These are phyloP conservation scores for Atalantia buxifolia DNA, from an alignment of 345 rosid species.

Conservation along the genomic window DNA sequence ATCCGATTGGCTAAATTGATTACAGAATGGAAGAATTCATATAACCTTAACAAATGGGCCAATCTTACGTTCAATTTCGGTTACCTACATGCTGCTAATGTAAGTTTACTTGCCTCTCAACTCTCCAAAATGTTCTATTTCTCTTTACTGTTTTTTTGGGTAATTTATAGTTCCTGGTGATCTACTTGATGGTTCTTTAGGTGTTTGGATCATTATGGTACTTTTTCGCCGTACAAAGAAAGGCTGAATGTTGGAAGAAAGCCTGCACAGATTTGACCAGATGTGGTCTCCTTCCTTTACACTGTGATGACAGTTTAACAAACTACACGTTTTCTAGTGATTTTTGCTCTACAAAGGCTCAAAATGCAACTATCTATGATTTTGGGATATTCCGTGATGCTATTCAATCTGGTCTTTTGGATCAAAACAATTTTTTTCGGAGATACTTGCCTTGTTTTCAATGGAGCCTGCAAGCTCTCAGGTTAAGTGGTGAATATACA, in stretches of 20 bases:
- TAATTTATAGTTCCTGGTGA: too few relatives aligned
- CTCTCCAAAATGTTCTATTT: too few relatives aligned
- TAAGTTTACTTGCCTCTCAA: slow-evolving; percentile 8
- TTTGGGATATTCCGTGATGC: background rate
- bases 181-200: background rate
- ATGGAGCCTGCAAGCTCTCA: background rate
- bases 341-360: background rate
- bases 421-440: too few relatives aligned
- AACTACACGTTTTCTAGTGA: background rate
- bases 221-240: background rate
- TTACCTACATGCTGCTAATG: slow-evolving; percentile 35
- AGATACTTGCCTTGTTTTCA: background rate
- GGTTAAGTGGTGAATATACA: background rate
- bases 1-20: slow-evolving; percentile 25
- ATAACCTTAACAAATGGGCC: slow-evolving; percentile 35
- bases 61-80: slow-evolving; percentile 28
- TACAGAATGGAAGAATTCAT: slow-evolving; percentile 25
- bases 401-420: background rate
- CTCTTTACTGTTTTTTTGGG: background rate
- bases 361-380: background rate
- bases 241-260: background rate
- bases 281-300: background rate
- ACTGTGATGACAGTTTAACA: background rate
- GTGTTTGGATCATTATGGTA: background rate
- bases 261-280: background rate